A percentile compares a stretch with the other conserved stretches of the same genome.
phyloP scores from a whole-genome alignment of 225 moss, liverwort and hornwort species.

The Marchantia paleacea region DNA sequence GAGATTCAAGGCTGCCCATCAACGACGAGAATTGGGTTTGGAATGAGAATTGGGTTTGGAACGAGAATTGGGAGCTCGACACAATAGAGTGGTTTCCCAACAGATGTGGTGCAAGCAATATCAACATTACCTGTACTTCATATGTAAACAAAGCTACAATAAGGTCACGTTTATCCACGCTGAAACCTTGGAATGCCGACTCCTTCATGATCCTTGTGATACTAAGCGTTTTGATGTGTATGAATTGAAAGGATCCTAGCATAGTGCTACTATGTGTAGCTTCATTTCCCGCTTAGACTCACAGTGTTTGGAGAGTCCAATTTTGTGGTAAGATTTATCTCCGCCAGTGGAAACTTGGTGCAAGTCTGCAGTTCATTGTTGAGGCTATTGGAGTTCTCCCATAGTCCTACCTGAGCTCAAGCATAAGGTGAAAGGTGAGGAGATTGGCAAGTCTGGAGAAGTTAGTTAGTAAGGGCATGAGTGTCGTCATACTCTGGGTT shows the following conservation, averaged over 20 bases:
- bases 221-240: conserved; percentile 8
- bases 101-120: background rate
- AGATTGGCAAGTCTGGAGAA: too few relatives aligned
- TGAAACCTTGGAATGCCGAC: background rate
- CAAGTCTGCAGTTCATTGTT: too few relatives aligned
- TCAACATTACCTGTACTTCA: conserved; percentile 4
- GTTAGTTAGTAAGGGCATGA: too few relatives aligned
- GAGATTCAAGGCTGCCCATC: conserved; percentile 1
- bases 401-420: too few relatives aligned
- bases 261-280: conserved; percentile 13
- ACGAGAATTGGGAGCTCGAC: conserved; percentile 8
- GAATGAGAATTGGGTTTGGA: conserved; percentile 17
- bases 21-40: too few relatives aligned
- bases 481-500: too few relatives aligned
- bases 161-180: conserved; percentile 15
- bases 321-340: too few relatives aligned
- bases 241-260: conserved; percentile 12
- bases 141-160: conserved; percentile 7
- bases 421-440: too few relatives aligned
- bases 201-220: conserved; percentile 17
- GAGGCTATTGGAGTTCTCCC: too few relatives aligned
- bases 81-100: conserved; percentile 4
- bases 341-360: too few relatives aligned
- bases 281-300: conserved; percentile 8
- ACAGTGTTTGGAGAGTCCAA: too few relatives aligned